These are phyloP conservation scores for Alternaria arborescens DNA, from an alignment of 2,329 filamentous ascomycete genomes.

Conservation along the genomic window DNA sequence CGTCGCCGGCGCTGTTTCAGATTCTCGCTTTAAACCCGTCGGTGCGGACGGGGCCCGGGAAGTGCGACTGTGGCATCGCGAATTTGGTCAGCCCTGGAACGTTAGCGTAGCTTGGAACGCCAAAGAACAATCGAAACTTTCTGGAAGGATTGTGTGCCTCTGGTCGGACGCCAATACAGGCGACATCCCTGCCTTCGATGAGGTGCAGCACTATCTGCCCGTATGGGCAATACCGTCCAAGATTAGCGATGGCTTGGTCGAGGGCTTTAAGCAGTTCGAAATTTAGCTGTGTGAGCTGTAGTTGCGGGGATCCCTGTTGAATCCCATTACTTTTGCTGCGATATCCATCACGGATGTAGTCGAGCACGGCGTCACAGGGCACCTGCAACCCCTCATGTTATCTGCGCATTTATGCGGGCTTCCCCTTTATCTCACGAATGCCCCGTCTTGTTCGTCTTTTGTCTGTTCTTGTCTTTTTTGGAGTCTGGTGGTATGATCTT, in stretches of 20 bases:
- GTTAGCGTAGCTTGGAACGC: conserved; percentile 74
- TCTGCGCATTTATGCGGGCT: conserved; percentile 24
- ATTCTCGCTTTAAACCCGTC: conserved; percentile 71
- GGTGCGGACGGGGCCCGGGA: conserved; percentile 70
- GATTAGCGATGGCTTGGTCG: conserved; percentile 77
- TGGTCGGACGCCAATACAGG: conserved; percentile 88
- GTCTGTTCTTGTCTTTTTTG: conserved; percentile 4
- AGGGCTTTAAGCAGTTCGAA: conserved; percentile 75
- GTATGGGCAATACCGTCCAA: conserved; percentile 83
- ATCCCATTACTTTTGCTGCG: conserved; percentile 41
- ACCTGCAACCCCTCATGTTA: conserved; percentile 35
- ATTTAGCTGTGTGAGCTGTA: conserved; percentile 31
- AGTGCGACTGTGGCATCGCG: conserved; percentile 82
- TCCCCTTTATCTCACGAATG: conserved; percentile 17
- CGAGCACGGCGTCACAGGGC: conserved; percentile 38
- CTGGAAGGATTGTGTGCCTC: conserved; percentile 75
- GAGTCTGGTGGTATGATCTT: conserved; percentile 14
- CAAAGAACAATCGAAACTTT: conserved; percentile 43
- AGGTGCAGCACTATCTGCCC: conserved; percentile 78
- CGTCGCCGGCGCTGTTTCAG: conserved; percentile 68
- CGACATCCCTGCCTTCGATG: conserved; percentile 83
- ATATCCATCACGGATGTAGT: conserved; percentile 45
- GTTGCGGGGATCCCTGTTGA: conserved; percentile 35
- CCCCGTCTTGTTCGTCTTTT: conserved; percentile 4
- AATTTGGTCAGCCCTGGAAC: conserved; percentile 79